Evolutionary conservation across 2,329 filamentous ascomycete species (phyloP).

Genomic region (Aspergillus fumigatus): DNA sequence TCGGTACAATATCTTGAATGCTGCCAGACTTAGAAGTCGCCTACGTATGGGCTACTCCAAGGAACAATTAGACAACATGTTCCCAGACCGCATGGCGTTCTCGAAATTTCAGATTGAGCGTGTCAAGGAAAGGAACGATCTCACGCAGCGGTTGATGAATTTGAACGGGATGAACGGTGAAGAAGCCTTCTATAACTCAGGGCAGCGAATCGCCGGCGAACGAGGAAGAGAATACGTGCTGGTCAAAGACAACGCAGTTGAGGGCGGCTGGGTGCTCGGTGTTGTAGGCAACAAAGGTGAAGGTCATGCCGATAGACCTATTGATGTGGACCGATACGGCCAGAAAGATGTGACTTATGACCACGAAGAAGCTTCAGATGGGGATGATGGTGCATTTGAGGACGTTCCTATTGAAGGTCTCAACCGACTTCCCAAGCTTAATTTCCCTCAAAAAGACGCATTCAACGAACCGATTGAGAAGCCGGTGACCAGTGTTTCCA

Average conservation of each 20-base stretch:
- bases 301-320: conserved; percentile 78
- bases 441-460: conserved; percentile 34
- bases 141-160: conserved; percentile 92
- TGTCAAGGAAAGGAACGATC: conserved; percentile 84
- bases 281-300: conserved; percentile 83
- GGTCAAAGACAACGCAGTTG: conserved; percentile 90
- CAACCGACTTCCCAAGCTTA: conserved; percentile 70
- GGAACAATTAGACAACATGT: conserved; percentile 94
- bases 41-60: conserved; percentile 95
- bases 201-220: conserved; percentile 59
- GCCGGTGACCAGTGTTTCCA: conserved; percentile 31
- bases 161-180: conserved; percentile 83
- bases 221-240: conserved; percentile 90
- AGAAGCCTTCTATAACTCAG: conserved; percentile 63
- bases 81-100: conserved; percentile 95
- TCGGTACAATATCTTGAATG: conserved; percentile 95
- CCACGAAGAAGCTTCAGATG: conserved; percentile 59
- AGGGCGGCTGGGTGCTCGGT: conserved; percentile 92
- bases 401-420: conserved; percentile 88
- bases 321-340: conserved; percentile 74
- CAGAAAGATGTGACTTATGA: conserved; percentile 46
- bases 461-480: conserved; percentile 35
- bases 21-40: conserved; percentile 79
- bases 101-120: conserved; percentile 94
- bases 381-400: conserved; percentile 72